Percentiles rank a stretch among this genome's conserved stretches.
Conservation (phyloP, 352 stramenopile species). For the Peronosclerospora sorghi region DNA sequence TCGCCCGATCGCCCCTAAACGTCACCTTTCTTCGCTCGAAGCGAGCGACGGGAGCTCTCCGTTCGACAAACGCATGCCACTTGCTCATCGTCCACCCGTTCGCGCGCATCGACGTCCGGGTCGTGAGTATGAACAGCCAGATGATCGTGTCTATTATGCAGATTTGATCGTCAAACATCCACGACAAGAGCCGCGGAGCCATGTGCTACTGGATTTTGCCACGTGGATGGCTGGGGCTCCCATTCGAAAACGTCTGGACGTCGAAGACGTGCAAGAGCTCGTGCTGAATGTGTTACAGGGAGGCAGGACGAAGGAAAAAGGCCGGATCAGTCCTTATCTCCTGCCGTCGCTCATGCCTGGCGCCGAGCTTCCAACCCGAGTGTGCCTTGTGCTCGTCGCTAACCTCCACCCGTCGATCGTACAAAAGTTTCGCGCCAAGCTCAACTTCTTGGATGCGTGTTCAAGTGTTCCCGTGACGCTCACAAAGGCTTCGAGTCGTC, state of each 20-base stretch:
- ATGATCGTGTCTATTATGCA: constrained; percentile 39
- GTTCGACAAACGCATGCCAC: constrained; percentile 12
- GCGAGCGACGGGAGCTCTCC: background rate
- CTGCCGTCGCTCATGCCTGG: constrained; percentile 37
- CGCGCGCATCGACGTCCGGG: background rate
- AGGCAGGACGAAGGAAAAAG: constrained; percentile 9
- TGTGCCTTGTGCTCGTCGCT: constrained; percentile 61
- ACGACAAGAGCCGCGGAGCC: constrained; percentile 42
- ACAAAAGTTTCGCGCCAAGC: constrained; percentile 49
- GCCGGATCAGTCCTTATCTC: constrained; percentile 35
- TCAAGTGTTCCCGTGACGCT: constrained; percentile 58
- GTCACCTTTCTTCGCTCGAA: constrained; percentile 9
- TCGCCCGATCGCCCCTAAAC: constrained; percentile 8
- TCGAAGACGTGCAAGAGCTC: constrained; percentile 54
- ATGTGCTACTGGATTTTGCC: constrained; percentile 63
- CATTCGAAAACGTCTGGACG: constrained; percentile 32
- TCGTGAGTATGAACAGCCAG: constrained; percentile 12
- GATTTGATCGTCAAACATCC: constrained; percentile 60
- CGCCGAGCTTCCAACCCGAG: constrained; percentile 36
- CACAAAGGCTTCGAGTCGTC: constrained; percentile 32
- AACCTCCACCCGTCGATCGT: constrained; percentile 62
- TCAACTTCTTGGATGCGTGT: constrained; percentile 67
- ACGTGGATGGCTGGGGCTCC: constrained; percentile 50
- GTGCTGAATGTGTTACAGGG: constrained; percentile 34
- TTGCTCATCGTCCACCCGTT: constrained; percentile 10